phyloP scores from a whole-genome alignment of 805 yeast genomes.

The Yamadazyma phyllophila region DNA sequence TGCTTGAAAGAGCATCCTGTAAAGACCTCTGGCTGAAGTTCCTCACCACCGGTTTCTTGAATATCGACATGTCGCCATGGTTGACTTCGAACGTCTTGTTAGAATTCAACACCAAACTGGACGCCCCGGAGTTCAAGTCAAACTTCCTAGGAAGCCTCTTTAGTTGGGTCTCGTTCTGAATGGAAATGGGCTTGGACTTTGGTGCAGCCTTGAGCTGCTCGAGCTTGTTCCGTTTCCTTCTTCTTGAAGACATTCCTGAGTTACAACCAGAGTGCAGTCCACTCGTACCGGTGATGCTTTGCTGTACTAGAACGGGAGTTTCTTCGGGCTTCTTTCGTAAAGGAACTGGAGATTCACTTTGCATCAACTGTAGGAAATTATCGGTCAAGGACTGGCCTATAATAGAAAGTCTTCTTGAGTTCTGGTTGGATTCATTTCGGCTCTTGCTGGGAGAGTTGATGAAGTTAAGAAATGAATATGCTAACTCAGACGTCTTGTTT shows the following conservation, averaged over 20 bases:
- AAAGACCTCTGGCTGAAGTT: conserved; percentile 48
- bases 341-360: conserved; percentile 2
- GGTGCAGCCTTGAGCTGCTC: conserved; percentile 13
- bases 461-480: conserved; percentile 17
- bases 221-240: conserved; percentile 10
- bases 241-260: conserved; percentile 1
- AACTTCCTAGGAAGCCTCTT: conserved; percentile 29
- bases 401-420: conserved; percentile 7
- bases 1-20: conserved; percentile 41
- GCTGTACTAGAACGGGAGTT: conserved; percentile 1
- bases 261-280: neutral
- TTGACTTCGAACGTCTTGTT: conserved; percentile 39
- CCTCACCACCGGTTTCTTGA: conserved; percentile 33
- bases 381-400: conserved; percentile 30
- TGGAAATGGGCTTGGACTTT: conserved; percentile 22
- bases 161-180: conserved; percentile 25
- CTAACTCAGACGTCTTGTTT: conserved; percentile 1
- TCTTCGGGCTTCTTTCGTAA: neutral
- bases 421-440: neutral
- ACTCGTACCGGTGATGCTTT: neutral
- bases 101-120: conserved; percentile 41
- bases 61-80: conserved; percentile 42
- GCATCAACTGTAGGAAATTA: conserved; percentile 17
- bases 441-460: conserved; percentile 19
- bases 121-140: conserved; percentile 24